A percentile compares a stretch with the other conserved stretches of the same genome.
phyloP scores from a whole-genome alignment of 2,329 filamentous ascomycete species.

The Trichoderma koningii region DNA sequence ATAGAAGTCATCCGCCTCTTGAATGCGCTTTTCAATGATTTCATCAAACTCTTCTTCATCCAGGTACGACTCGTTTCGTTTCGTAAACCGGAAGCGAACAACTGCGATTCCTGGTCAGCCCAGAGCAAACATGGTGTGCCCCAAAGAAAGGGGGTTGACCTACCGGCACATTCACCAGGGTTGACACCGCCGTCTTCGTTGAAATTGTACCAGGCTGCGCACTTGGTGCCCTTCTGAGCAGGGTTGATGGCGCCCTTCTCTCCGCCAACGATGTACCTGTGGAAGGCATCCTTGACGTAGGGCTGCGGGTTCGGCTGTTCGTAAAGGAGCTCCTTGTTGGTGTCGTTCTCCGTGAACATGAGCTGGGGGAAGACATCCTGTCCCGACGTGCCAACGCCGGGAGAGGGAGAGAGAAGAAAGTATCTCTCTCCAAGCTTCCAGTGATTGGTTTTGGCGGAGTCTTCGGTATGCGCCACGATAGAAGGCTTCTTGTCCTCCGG shows the following conservation, averaged over 20 bases:
- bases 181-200: slow-evolving; percentile 84
- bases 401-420: slow-evolving; percentile 84
- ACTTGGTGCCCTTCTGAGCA: slow-evolving; percentile 77
- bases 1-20: slow-evolving; percentile 97
- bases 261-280: slow-evolving; percentile 79
- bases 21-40: slow-evolving; percentile 78
- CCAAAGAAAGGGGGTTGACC: slow-evolving; percentile 32
- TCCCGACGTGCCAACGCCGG: slow-evolving; percentile 74
- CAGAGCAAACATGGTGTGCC: neutral
- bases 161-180: slow-evolving; percentile 88
- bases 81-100: slow-evolving; percentile 86
- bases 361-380: slow-evolving; percentile 83
- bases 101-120: slow-evolving; percentile 50
- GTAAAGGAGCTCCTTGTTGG: slow-evolving; percentile 79
- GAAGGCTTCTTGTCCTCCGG: slow-evolving; percentile 73
- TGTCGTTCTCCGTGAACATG: slow-evolving; percentile 95
- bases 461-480: slow-evolving; percentile 67
- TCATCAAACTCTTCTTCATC: slow-evolving; percentile 94
- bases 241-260: slow-evolving; percentile 84
- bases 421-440: slow-evolving; percentile 79
- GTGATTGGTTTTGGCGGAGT: slow-evolving; percentile 75
- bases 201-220: slow-evolving; percentile 88
- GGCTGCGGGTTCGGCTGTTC: slow-evolving; percentile 74
- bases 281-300: slow-evolving; percentile 95
- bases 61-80: slow-evolving; percentile 72